Conservation (phyloP, 306 rosid species). For the Carpinus viminea region DNA sequence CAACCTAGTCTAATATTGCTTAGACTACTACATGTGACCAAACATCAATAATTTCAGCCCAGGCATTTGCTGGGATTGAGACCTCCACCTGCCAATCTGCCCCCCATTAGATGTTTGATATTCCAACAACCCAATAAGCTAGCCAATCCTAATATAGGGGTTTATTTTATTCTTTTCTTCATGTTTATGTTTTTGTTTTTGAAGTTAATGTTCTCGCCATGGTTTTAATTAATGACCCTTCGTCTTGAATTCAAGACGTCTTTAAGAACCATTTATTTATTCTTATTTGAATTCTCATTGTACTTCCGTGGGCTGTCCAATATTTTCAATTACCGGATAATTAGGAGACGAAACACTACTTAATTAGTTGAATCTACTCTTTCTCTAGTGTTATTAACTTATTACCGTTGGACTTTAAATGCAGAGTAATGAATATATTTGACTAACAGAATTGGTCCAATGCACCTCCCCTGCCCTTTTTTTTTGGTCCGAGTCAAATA, state of each 20-base stretch:
- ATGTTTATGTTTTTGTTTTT: neutral
- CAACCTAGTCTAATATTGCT: neutral
- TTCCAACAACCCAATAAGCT: neutral
- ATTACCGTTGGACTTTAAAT: neutral
- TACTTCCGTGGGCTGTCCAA: too few relatives aligned
- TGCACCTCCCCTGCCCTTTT: neutral
- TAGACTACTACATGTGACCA: constrained; percentile 30
- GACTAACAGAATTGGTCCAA: neutral
- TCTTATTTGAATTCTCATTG: too few relatives aligned
- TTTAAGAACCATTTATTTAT: neutral
- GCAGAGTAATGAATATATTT: neutral
- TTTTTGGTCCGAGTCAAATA: neutral
- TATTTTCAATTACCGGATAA: too few relatives aligned
- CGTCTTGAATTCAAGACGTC: too few relatives aligned
- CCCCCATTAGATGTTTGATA: neutral
- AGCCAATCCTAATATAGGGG: neutral
- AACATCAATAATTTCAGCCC: constrained; percentile 20
- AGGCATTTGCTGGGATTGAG: neutral
- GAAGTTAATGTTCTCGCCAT: too few relatives aligned
- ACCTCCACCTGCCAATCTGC: neutral
- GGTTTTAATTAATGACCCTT: too few relatives aligned
- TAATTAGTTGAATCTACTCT: too few relatives aligned
- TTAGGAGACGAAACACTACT: too few relatives aligned
- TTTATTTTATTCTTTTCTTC: neutral
- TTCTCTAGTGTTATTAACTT: too few relatives aligned